Evolutionary conservation across 2,329 filamentous ascomycete genomes (phyloP).

Genomic region (Escovopsis sp.): DNA sequence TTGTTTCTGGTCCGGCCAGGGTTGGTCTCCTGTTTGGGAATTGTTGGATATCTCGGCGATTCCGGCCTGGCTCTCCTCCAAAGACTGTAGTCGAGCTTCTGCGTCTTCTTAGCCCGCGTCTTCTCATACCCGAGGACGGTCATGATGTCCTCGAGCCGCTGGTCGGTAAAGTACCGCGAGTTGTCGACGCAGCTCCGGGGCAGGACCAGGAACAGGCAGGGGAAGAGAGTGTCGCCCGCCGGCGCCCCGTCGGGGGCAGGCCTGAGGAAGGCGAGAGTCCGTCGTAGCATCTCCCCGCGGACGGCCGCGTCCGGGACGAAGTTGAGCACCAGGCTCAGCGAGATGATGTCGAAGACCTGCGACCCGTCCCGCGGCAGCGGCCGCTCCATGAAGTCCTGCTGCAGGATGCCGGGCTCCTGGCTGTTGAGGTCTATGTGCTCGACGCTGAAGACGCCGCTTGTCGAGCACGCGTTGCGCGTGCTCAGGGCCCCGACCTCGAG

Average conservation of each 20-base stretch:
- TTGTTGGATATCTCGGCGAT: slow-evolving; percentile 8
- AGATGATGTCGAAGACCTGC: slow-evolving; percentile 76
- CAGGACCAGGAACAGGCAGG: slow-evolving; percentile 74
- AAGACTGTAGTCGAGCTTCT: slow-evolving; percentile 81
- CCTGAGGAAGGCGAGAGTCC: slow-evolving; percentile 57
- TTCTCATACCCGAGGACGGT: slow-evolving; percentile 55
- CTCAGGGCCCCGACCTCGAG: slow-evolving; percentile 85
- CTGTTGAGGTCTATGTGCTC: slow-evolving; percentile 83
- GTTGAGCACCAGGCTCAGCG: slow-evolving; percentile 83
- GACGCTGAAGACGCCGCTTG: slow-evolving; percentile 54
- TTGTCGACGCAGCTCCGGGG: slow-evolving; percentile 81
- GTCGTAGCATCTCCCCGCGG: slow-evolving; percentile 73
- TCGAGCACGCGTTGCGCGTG: slow-evolving; percentile 70
- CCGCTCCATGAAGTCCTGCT: slow-evolving; percentile 90
- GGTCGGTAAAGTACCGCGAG: slow-evolving; percentile 73
- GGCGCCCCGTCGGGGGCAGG: slow-evolving; percentile 5
- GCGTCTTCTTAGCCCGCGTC: slow-evolving; percentile 54
- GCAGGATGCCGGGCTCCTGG: slow-evolving; percentile 62
- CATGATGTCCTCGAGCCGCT: slow-evolving; percentile 60
- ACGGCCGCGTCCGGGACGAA: slow-evolving; percentile 67
- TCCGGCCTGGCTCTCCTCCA: slow-evolving; percentile 42
- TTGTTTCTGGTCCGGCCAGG: slow-evolving; percentile 73
- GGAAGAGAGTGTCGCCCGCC: slow-evolving; percentile 29
- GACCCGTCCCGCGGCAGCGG: slow-evolving; percentile 49
- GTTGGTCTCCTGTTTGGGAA: slow-evolving; percentile 58